phyloP scores from a whole-genome alignment of 768 basidiomycete species.

The Chalciporus sphaerocephalus region DNA sequence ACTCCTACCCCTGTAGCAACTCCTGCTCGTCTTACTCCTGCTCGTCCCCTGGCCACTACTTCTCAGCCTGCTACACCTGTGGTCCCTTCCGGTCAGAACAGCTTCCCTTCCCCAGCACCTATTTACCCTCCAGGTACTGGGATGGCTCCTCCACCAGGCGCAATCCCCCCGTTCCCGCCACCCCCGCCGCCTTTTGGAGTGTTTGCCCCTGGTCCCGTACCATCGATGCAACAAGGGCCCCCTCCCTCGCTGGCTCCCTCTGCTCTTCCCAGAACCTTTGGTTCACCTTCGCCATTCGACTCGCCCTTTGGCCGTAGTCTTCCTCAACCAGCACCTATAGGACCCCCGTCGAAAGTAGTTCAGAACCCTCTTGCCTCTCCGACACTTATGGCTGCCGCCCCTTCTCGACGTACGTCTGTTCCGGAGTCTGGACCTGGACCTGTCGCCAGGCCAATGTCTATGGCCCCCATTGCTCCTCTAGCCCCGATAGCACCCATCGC shows the following conservation, averaged over 20 bases:
- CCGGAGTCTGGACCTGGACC: conserved; percentile 51
- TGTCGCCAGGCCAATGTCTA: conserved; percentile 45
- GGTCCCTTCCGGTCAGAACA: conserved; percentile 23
- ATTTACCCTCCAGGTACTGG: conserved; percentile 45
- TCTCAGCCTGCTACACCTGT: conserved; percentile 48
- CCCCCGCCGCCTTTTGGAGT: conserved; percentile 48
- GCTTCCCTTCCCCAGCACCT: conserved; percentile 43
- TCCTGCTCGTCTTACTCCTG: conserved; percentile 35
- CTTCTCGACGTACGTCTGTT: conserved; percentile 45
- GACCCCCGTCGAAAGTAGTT: conserved; percentile 42
- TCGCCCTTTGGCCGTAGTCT: conserved; percentile 41
- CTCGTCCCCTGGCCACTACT: conserved; percentile 31
- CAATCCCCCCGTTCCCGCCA: conserved; percentile 54
- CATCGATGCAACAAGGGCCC: conserved; percentile 41
- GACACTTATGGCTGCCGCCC: conserved; percentile 43
- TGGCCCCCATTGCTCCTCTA: conserved; percentile 34
- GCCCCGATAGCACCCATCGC: conserved; percentile 73
- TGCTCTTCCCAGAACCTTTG: conserved; percentile 51
- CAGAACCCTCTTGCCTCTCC: conserved; percentile 37
- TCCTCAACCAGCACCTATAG: conserved; percentile 49
- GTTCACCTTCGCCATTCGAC: conserved; percentile 51
- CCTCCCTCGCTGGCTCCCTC: conserved; percentile 51
- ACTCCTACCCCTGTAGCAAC: conserved; percentile 30
- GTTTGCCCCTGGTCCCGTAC: conserved; percentile 43
- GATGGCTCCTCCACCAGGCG: conserved; percentile 39